These are phyloP conservation scores for Candida caryicola DNA, from an alignment of 805 yeast genomes.

Conservation along the genomic window DNA sequence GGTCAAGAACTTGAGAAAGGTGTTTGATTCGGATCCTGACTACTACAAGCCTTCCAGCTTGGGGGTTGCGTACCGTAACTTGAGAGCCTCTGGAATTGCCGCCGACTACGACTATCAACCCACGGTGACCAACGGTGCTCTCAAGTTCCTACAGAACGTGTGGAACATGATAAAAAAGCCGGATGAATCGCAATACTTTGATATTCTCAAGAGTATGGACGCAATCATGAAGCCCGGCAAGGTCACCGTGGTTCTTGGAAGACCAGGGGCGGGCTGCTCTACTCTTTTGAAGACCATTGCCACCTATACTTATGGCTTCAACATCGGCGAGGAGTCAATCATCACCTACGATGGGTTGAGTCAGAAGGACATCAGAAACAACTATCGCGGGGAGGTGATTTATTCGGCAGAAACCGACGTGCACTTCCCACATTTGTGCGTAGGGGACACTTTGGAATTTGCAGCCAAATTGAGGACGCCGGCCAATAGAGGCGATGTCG, in stretches of 20 bases:
- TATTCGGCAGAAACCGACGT: slow-evolving; percentile 47
- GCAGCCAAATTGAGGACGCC: slow-evolving; percentile 55
- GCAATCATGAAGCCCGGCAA: slow-evolving; percentile 34
- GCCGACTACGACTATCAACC: slow-evolving; percentile 67
- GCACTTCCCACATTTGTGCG: slow-evolving; percentile 55
- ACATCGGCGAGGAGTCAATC: slow-evolving; percentile 8
- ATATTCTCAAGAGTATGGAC: slow-evolving; percentile 38
- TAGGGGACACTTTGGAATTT: slow-evolving; percentile 52
- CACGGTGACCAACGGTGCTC: slow-evolving; percentile 46
- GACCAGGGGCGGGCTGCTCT: slow-evolving; percentile 41
- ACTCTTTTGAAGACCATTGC: slow-evolving; percentile 37
- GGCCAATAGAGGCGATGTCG: slow-evolving; percentile 47
- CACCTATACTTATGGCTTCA: slow-evolving; percentile 32
- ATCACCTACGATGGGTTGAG: slow-evolving; percentile 12
- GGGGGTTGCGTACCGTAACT: slow-evolving; percentile 56
- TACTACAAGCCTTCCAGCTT: slow-evolving; percentile 61
- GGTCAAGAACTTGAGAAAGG: slow-evolving; percentile 61
- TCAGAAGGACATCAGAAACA: slow-evolving; percentile 11
- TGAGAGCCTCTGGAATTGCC: slow-evolving; percentile 64
- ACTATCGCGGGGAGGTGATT: slow-evolving; percentile 31
- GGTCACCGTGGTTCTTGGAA: slow-evolving; percentile 36
- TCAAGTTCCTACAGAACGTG: slow-evolving; percentile 17
- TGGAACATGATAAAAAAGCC: slow-evolving; percentile 15
- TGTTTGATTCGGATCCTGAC: slow-evolving; percentile 54
- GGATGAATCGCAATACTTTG: slow-evolving; percentile 26